Base-by-base conservation (phyloP, 1,284 basidiomycete species). In the Tylopilus orsonianus region DNA sequence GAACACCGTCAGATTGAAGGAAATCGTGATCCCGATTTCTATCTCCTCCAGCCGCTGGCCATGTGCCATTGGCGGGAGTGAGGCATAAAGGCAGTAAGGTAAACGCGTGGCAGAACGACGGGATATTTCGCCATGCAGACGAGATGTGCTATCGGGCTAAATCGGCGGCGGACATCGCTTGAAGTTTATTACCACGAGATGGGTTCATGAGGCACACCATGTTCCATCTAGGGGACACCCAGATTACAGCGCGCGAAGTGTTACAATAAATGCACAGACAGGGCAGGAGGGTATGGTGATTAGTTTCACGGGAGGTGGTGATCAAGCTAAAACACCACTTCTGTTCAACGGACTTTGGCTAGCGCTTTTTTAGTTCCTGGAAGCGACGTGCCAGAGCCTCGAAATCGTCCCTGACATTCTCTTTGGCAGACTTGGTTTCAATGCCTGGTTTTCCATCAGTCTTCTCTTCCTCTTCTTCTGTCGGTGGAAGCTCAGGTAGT, bases 321-420 rank as follows among this genome's bases (percentile, higher is more conserved):
- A 44, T 29, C 19, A 29, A 44, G 33, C 9, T 37, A 20, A 38
- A 47, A 33, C 27, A 38, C 24, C 39, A 34, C 30, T 37, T 36
- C 41, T 36, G 27, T 38, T 29, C 29, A 6, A 18, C 32, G 2
- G 34, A 14, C 13, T n/a, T 41, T 42, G 29, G 22, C 54, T 72
- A 90, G 39, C 79, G 79, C 69, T 87, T 90, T 73, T 91, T 93
- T 58, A 93, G 68, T 23, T 81, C 86, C 50, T 85, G 87, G 59
- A 93, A 92, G 48, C 90, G 80, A 65, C 79, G 81, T 41, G 81
- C 70, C 44, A 93, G 70, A 10, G 78, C 72, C 35, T 84, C 81
- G 58, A 91, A 89, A 52, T 88, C 87, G 56, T 92, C 85, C 60
- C 81, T 75, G n/a, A 46, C 41, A 27, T 26, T 49, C 27, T 62